Evolutionary conservation across 2,329 filamentous ascomycete genomes (phyloP), one percentile per base, ranked within the genome.

Genomic region (Fusarium cicatricum): DNA sequence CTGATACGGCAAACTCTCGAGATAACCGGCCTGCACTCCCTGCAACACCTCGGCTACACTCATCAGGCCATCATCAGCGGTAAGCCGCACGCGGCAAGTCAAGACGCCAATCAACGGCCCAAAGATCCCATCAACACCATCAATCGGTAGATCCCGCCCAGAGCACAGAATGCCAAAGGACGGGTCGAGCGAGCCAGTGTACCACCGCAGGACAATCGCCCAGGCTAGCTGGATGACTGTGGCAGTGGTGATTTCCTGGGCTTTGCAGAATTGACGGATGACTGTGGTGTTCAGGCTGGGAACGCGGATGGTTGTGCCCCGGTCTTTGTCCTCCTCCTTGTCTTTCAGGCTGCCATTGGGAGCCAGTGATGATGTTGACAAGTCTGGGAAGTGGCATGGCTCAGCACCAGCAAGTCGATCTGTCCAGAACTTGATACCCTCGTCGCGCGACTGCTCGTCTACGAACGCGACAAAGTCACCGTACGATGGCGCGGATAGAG

Each of bases 151-250:
- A 51, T 51, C 33, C 36, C 40, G 26, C 8, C 48, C 48, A 14
- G 48, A 51, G 33, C 48, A 44, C 15, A 51, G 1, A 19, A 51
- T 51, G n/a, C 48, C 48, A 12, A 51, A 51, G 11, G 33, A 51
- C 4, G 48, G 26, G 17, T 44, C 39, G 10, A 44, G 40, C 11
- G 48, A 44, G 33, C 48, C 23, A 11, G 48, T 51, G 17, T 51
- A 51, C 48, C 48, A 51, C 4, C 39, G 26, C 7, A 51, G 14
- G n/a, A 51, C 48, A 5, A 44, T 44, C 5, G 48, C 48, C 48
- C 48, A 44, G 8, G 40, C 48, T 5, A 44, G 17, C 11, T 51
- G 48, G 5, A 51, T 19, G 11, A 51, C n/a, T 4, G 19, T 51
- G 8, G 48, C 48, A n/a, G 48, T n/a, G 1, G 48, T 51, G 7